Evolutionary conservation across 768 basidiomycete species (phyloP).

Genomic region (Coprinellus micaceus): DNA sequence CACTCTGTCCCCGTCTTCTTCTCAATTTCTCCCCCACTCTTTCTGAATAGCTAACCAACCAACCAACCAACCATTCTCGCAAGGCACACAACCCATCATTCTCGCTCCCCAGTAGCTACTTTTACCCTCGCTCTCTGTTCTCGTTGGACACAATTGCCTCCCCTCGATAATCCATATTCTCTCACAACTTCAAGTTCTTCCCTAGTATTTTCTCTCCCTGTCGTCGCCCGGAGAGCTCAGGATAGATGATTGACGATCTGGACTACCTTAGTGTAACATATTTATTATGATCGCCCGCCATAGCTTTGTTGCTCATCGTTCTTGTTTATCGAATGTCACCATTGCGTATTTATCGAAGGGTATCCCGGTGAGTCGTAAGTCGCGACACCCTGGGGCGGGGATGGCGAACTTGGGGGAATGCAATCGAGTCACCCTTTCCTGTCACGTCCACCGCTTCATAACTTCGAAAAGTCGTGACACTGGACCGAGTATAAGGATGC

Average conservation of each 20-base stretch:
- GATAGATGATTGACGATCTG: constrained; percentile 8
- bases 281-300: constrained; percentile 5
- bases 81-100: too few relatives aligned
- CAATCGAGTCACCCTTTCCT: too few relatives aligned
- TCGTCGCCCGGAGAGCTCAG: neutral
- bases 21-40: neutral
- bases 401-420: too few relatives aligned
- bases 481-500: too few relatives aligned
- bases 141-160: neutral
- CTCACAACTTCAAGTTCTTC: neutral
- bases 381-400: too few relatives aligned
- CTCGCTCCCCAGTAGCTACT: too few relatives aligned
- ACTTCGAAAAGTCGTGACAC: too few relatives aligned
- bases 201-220: neutral
- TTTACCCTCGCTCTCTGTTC: too few relatives aligned
- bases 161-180: neutral
- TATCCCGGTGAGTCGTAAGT: neutral
- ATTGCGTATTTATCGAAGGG: neutral
- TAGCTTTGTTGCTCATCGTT: constrained; percentile 4
- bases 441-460: too few relatives aligned
- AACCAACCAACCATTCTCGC: too few relatives aligned
- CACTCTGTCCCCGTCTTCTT: neutral
- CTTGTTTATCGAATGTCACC: constrained; percentile 5
- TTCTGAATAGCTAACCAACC: too few relatives aligned
- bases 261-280: constrained; percentile 9